Conservation (phyloP, 192 early-diverging fungal genomes). For the Oehlia diaphana region DNA sequence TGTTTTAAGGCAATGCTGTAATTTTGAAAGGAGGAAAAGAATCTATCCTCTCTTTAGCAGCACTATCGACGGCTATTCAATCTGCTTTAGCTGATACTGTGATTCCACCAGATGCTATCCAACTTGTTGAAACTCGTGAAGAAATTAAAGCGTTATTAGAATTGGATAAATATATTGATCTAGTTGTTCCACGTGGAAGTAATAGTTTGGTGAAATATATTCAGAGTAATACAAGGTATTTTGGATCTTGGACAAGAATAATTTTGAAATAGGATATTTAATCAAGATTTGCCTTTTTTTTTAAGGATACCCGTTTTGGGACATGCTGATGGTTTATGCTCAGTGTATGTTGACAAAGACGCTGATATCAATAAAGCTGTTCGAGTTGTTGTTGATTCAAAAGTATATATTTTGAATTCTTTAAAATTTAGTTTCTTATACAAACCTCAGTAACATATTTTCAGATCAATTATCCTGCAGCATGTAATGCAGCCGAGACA, state of each 20-base stretch:
- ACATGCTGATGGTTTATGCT: conserved; percentile 98
- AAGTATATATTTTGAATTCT: conserved; percentile 37
- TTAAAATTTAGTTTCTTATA: background rate
- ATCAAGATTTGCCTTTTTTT: background rate
- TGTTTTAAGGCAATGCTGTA: conserved; percentile 75
- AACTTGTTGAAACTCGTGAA: conserved; percentile 87
- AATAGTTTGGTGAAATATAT: conserved; percentile 90
- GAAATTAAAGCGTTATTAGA: conserved; percentile 85
- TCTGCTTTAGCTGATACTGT: conserved; percentile 67
- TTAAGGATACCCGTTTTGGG: conserved; percentile 97
- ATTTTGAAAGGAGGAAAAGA: conserved; percentile 98
- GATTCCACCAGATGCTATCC: conserved; percentile 74
- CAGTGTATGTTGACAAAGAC: conserved; percentile 82
- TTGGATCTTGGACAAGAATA: background rate
- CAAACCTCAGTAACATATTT: conserved; percentile 13
- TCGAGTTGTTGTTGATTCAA: conserved; percentile 86
- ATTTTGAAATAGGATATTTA: background rate
- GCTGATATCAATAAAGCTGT: conserved; percentile 79
- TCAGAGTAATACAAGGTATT: conserved; percentile 84
- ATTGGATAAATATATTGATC: conserved; percentile 90
- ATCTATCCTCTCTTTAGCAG: conserved; percentile 76
- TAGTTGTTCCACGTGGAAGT: conserved; percentile 95
- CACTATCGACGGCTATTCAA: conserved; percentile 73
- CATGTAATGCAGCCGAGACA: conserved; percentile 94
- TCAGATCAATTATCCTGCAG: conserved; percentile 86